A percentile compares a stretch with the other conserved stretches of the same genome.
These are phyloP conservation scores for Aspergillus latus DNA, from an alignment of 2,329 filamentous ascomycete species.

Conservation along the genomic window DNA sequence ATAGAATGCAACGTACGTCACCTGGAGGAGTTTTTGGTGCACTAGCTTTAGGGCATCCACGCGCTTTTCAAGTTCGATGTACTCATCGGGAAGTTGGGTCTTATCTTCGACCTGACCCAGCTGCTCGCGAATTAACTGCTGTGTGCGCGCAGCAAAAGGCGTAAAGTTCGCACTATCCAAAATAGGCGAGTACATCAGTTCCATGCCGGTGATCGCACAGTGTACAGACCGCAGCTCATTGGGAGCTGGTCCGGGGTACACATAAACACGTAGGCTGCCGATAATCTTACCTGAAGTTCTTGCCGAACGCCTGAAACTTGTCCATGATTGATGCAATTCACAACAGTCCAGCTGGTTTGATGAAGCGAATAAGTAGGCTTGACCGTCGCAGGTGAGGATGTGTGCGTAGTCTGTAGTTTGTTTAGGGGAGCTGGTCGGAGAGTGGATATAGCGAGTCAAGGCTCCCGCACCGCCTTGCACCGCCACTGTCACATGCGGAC, in stretches of 20 bases:
- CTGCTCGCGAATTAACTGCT: slow-evolving; percentile 98
- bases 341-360: slow-evolving; percentile 6
- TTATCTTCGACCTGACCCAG: slow-evolving; percentile 93
- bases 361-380: background rate
- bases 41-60: slow-evolving; percentile 96
- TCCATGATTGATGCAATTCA: slow-evolving; percentile 57
- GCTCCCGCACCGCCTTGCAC: slow-evolving; percentile 21
- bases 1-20: slow-evolving; percentile 70
- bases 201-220: slow-evolving; percentile 27
- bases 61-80: slow-evolving; percentile 97
- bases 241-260: background rate
- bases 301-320: slow-evolving; percentile 68
- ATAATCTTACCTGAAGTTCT: slow-evolving; percentile 63
- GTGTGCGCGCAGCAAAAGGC: slow-evolving; percentile 88
- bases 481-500: slow-evolving; percentile 25
- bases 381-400: background rate
- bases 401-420: slow-evolving; percentile 6
- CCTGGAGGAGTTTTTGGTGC: slow-evolving; percentile 93
- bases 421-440: slow-evolving; percentile 4
- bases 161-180: slow-evolving; percentile 74
- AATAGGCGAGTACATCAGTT: slow-evolving; percentile 41
- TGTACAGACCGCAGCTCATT: slow-evolving; percentile 17
- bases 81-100: slow-evolving; percentile 96
- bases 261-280: slow-evolving; percentile 14
- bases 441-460: slow-evolving; percentile 7